Evolutionary conservation across 306 rosid genomes (phyloP).

Genomic region (Sesbania bispinosa): DNA sequence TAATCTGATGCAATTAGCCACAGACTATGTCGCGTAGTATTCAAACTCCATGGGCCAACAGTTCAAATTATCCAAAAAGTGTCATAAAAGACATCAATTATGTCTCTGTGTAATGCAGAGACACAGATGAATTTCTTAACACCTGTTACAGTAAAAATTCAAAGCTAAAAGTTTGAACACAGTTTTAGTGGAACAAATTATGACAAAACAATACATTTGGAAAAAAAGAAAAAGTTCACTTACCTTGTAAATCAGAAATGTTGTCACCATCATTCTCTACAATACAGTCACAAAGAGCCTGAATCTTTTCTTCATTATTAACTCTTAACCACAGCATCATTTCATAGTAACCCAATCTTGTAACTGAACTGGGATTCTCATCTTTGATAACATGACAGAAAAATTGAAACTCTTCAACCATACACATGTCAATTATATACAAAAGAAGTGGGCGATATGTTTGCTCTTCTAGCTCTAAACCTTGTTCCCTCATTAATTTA

Average conservation of each 20-base stretch:
- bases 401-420: conserved; percentile 67
- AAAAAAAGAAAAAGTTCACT: not conserved
- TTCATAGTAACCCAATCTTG: conserved; percentile 77
- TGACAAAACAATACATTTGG: not conserved
- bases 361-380: conserved; percentile 42
- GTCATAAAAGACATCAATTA: conserved; percentile 18
- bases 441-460: conserved; percentile 63
- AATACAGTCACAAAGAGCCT: conserved; percentile 49
- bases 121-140: not conserved
- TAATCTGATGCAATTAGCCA: too few species aligned
- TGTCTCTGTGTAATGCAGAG: conserved; percentile 19
- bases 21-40: too few species aligned
- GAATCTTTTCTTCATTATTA: conserved; percentile 63
- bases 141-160: conserved; percentile 17
- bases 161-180: conserved; percentile 12
- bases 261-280: conserved; percentile 34
- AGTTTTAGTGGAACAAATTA: conserved; percentile 14
- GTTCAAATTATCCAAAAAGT: conserved; percentile 1
- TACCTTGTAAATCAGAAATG: conserved; percentile 56
- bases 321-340: conserved; percentile 69
- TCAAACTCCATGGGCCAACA: conserved; percentile 12
- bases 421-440: conserved; percentile 56
- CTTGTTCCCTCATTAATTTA: conserved; percentile 60
- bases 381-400: conserved; percentile 49
- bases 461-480: conserved; percentile 59